Evolutionary conservation across 805 yeast species (phyloP), one percentile per base, ranked within the genome.

Genomic region (Teunomyces lycoperdinae): DNA sequence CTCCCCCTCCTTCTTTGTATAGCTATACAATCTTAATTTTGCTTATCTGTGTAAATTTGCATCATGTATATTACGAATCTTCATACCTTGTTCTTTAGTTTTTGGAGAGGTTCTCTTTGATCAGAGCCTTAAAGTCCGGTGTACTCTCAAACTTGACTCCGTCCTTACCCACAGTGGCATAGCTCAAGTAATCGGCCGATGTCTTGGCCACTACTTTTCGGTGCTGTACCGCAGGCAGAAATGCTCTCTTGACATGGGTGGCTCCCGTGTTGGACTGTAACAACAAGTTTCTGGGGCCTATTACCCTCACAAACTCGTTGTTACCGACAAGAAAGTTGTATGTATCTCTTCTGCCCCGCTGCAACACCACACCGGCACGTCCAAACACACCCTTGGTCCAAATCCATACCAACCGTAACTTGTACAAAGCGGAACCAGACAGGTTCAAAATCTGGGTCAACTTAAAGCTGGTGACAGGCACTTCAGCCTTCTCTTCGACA

Each of bases 211-310:
- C 43, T 8, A 16, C 13, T n/a, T n/a, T 28, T 9, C 10, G 41
- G 30, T 38, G 41, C 43, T 31, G 33, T 28, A 45, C 28, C 28
- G 14, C 30, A 5, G 47, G 28, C 9, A 20, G 16, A 20, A 35
- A 44, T 16, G 42, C 41, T 20, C 34, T 28, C 13, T 17, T 16
- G 7, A 44, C 16, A 28, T 39, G 29, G 9, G 39, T 13, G 11
- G 47, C 51, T 2, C 58, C 66, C 3, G 71, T 56, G 29, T 70
- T 76, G 3, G 81, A 73, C 50, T 79, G 82, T 4, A 80, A 56
- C 46, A 80, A 60, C 3, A 80, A 48, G 24, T 71, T 71, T 40
- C 84, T 68, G 9, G 87, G 87, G 0, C 88, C 88, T 9, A 70
- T 60, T 3, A 83, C 66, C 32, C 69, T 74, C 31, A 82, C 72